Evolutionary conservation across 129 eudicot genomes (phyloP), one percentile per base, ranked within the genome.

Genomic region (Arctium lappa): DNA sequence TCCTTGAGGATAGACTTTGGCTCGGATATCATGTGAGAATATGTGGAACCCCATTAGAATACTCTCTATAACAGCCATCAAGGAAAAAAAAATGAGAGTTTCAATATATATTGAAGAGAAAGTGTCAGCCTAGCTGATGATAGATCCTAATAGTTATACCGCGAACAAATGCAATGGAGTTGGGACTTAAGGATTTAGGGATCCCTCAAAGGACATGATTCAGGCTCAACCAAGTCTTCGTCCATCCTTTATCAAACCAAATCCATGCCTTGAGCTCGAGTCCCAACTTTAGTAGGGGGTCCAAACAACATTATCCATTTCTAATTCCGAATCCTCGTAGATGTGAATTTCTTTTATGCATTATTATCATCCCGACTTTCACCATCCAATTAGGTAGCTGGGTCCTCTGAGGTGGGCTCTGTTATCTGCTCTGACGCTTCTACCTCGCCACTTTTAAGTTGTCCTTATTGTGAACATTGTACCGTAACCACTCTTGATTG

Each of bases 151-250:
- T 3, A 3, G 3, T 44, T 50, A 50, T 50, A 50, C n/a, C 4
- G 63, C 13, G 18, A 8, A 56, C 27, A 56, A 56, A 56, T 56
- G 29, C 66, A 56, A 15, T 16, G 8, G 8, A 0, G 29, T 8
- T 60, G 66, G 29, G 66, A 60, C 29, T 60, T 56, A 3, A 10
- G 16, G 56, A 46, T 46, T 46, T 46, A 46, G 16, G 16, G 56
- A 10, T 46, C 56, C 16, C 16, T 46, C 27, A 53, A 8, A 53
- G 63, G 6, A 53, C 22, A 0, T 0, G 62, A 5, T 13, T 50
- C n/a, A 48, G 15, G 73, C 81, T 78, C 81, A 78, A 65, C 50
- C n/a, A 37, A 78, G 81, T 78, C 81, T 78, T 18, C 81, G 8
- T 56, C 50, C 32, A 60, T 34, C 72, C 50, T 77, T 77, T 56